Percentiles rank a stretch among this genome's conserved stretches.
Evolutionary conservation across 1,284 basidiomycete genomes (phyloP).

Genomic region (Papiliotrema nemorosa): DNA sequence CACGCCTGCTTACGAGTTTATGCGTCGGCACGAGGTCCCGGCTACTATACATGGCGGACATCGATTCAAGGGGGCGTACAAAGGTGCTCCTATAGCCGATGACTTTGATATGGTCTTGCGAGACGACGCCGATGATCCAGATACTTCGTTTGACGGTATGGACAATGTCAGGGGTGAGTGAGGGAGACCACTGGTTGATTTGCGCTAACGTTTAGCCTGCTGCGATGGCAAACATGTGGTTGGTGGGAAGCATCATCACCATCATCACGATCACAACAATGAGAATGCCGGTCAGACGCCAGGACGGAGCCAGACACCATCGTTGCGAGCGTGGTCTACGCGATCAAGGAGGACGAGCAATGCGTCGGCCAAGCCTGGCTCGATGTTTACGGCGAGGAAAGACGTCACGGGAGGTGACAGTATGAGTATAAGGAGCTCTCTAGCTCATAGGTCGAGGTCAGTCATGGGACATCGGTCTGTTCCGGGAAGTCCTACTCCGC

Average conservation of each 20-base stretch:
- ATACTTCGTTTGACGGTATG: conserved; percentile 83
- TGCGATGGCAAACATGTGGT: conserved; percentile 83
- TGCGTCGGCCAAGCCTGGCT: conserved; percentile 1
- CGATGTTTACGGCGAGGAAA: not conserved
- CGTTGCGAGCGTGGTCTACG: conserved; percentile 30
- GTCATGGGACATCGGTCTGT: conserved; percentile 1
- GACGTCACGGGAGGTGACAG: not conserved
- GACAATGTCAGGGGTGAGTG: conserved; percentile 72
- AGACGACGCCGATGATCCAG: conserved; percentile 65
- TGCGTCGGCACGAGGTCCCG: conserved; percentile 59
- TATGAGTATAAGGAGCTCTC: not conserved
- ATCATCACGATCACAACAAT: conserved; percentile 56
- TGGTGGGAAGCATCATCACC: conserved; percentile 55
- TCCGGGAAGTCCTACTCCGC: conserved; percentile 3
- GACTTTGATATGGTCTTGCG: conserved; percentile 59
- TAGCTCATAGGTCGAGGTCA: not conserved
- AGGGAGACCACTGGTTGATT: not conserved
- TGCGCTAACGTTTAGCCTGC: conserved; percentile 58
- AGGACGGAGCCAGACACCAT: conserved; percentile 30
- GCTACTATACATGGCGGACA: conserved; percentile 39
- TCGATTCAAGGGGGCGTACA: conserved; percentile 42
- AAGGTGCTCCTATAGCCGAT: conserved; percentile 40
- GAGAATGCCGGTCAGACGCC: conserved; percentile 18
- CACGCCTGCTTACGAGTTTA: conserved; percentile 83
- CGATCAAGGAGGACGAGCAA: conserved; percentile 18